phyloP scores from a whole-genome alignment of 345 rosid genomes.

The Boechera stricta region DNA sequence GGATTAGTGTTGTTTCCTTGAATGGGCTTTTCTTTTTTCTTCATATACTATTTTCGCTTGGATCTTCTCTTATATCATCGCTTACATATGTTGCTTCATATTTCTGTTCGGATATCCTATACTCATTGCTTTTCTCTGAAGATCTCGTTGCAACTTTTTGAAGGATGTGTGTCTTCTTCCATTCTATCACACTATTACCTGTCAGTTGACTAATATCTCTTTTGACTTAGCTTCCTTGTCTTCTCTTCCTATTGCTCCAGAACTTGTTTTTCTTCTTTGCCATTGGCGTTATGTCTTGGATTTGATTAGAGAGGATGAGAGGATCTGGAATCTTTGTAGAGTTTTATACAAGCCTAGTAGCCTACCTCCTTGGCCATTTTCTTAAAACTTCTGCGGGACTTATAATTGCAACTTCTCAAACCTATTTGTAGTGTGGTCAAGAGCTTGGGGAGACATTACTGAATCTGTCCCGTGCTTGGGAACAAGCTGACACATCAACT shows the following conservation, averaged over 20 bases:
- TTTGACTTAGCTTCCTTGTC: conserved; percentile 12
- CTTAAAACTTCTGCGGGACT: not conserved
- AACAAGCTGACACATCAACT: conserved; percentile 72
- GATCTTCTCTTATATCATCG: conserved; percentile 4
- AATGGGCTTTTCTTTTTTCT: not conserved
- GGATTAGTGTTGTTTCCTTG: not conserved
- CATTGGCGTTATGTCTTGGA: not conserved
- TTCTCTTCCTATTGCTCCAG: not conserved
- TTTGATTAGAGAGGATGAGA: not conserved
- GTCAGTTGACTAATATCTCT: not conserved
- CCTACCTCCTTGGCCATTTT: not conserved
- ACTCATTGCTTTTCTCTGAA: not conserved
- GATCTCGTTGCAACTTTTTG: not conserved
- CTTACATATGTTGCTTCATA: conserved; percentile 1
- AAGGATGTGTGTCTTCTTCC: not conserved
- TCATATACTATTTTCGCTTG: not conserved
- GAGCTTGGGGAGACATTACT: conserved; percentile 77
- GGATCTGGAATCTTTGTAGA: not conserved
- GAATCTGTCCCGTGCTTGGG: conserved; percentile 87
- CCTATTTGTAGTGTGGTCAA: conserved; percentile 69
- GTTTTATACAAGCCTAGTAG: not conserved
- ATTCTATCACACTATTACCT: too few relatives aligned
- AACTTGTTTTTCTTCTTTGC: conserved; percentile 4
- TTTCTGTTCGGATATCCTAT: not conserved
- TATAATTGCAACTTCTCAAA: not conserved